Evolutionary conservation across 140 eudicot genomes (phyloP).

Genomic region (Artemisia princeps): DNA sequence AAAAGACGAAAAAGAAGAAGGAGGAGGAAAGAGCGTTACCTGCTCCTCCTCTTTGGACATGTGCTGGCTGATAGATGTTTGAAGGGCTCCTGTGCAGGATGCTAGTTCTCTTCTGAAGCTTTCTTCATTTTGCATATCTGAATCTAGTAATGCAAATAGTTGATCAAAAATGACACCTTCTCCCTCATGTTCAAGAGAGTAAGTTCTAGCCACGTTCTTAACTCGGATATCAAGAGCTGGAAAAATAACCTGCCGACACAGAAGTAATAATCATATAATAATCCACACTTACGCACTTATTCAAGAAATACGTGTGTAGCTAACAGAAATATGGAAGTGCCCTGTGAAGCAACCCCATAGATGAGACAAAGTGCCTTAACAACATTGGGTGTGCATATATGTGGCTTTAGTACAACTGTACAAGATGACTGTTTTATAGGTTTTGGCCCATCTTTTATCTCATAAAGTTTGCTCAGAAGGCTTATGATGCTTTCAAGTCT

Average conservation of each 20-base stretch:
- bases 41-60: slow-evolving; percentile 99
- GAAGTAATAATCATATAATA: slow-evolving; percentile 10
- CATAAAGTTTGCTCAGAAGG: too few species aligned
- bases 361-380: too few species aligned
- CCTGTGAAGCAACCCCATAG: too few species aligned
- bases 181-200: slow-evolving; percentile 99
- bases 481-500: too few species aligned
- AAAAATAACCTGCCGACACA: slow-evolving; percentile 69
- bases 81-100: slow-evolving; percentile 92
- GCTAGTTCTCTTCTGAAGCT: slow-evolving; percentile 92
- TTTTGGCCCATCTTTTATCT: too few species aligned
- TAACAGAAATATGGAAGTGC: too few species aligned
- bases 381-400: too few species aligned
- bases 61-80: slow-evolving; percentile 94
- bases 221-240: slow-evolving; percentile 98
- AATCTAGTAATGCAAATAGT: slow-evolving; percentile 64
- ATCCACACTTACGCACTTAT: not conserved
- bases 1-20: not conserved
- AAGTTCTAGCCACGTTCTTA: slow-evolving; percentile 95
- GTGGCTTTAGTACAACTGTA: too few species aligned
- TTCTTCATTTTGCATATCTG: slow-evolving; percentile 59
- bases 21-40: slow-evolving; percentile 27
- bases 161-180: slow-evolving; percentile 95
- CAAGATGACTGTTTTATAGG: too few species aligned
- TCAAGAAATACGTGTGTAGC: not conserved